Evolutionary conservation across 495 filamentous ascomycete genomes (phyloP), one percentile per base, ranked within the genome.

Genomic region (Trichoderma virens): DNA sequence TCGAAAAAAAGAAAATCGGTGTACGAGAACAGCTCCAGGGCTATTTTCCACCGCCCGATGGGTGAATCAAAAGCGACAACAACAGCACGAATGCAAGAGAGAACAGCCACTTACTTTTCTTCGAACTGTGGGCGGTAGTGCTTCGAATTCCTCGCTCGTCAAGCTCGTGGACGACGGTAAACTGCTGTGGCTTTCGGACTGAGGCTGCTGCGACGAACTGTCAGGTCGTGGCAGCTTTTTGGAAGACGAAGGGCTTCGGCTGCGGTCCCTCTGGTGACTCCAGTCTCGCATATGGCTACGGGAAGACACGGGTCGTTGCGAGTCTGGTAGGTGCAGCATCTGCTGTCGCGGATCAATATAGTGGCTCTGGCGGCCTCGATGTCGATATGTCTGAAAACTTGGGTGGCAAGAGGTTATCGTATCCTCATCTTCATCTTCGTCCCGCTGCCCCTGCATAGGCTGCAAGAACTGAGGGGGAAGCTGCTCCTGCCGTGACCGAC

Each of bases 61-160:
- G 34, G 13, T 7, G 34, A 6, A 35, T 35, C 34, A 35, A 35
- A 35, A 35, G 34, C 34, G 13, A 6, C 34, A 13, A 13, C 13
- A 60, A 67, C 66, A 62, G 65, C 59, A 60, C 18, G 64, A 30
- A 62, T 1, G 25, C 3, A 54, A 54, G 41, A 43, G 23, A 47
- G 43, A 47, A 47, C 1, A 13, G 25, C 3, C 69, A 76, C 79
- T 70, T 73, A 84, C 83, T 77, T 85, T 86, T 67, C 83, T 75
- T 65, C 81, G 76, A 27, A 86, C 78, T 6, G 82, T 79, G 51
- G 82, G 69, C n/a, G 84, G 84, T 70, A 86, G 72, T 62, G 78
- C 78, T 65, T 85, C 80, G 70, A 80, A 80, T 67, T 81, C 79
- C 51, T 74, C 47, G 6, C 39, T 61, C 60, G 59, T 62, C 45